phyloP scores from a whole-genome alignment of 2,329 filamentous ascomycete genomes.

The Pseudogymnoascus sp. region DNA sequence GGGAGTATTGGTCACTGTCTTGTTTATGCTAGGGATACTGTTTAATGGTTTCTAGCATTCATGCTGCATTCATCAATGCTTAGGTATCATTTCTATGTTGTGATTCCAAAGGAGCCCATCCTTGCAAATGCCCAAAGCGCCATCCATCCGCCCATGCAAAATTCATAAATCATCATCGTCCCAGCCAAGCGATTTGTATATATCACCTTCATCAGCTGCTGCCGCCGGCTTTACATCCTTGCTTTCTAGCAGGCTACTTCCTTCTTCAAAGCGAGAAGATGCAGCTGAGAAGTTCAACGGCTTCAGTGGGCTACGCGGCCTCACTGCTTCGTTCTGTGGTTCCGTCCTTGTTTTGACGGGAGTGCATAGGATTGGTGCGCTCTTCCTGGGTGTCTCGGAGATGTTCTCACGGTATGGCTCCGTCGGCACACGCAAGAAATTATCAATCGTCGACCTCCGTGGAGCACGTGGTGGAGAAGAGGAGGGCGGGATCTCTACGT shows the following conservation, averaged over 20 bases:
- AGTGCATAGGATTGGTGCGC: slow-evolving; percentile 8
- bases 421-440: slow-evolving; percentile 1
- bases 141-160: background rate
- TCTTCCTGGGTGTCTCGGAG: slow-evolving; percentile 24
- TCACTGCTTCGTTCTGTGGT: slow-evolving; percentile 12
- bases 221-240: background rate
- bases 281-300: slow-evolving; percentile 22
- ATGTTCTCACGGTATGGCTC: slow-evolving; percentile 15
- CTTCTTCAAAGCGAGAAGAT: background rate
- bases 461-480: background rate
- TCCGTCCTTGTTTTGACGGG: slow-evolving; percentile 10
- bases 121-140: slow-evolving; percentile 8
- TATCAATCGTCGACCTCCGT: background rate
- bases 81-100: slow-evolving; percentile 7
- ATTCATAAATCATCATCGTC: slow-evolving; percentile 13
- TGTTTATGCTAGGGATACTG: background rate
- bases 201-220: slow-evolving; percentile 5
- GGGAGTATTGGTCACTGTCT: background rate
- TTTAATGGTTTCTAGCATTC: background rate
- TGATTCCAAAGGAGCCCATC: slow-evolving; percentile 3
- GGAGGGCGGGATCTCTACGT: background rate
- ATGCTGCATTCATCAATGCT: background rate
- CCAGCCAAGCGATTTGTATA: slow-evolving; percentile 12
- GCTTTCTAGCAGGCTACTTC: background rate
- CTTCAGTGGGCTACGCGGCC: background rate